A percentile compares a stretch with the other conserved stretches of the same genome.
phyloP scores from a whole-genome alignment of 257 asterid species.

The Solanum microdontum region DNA sequence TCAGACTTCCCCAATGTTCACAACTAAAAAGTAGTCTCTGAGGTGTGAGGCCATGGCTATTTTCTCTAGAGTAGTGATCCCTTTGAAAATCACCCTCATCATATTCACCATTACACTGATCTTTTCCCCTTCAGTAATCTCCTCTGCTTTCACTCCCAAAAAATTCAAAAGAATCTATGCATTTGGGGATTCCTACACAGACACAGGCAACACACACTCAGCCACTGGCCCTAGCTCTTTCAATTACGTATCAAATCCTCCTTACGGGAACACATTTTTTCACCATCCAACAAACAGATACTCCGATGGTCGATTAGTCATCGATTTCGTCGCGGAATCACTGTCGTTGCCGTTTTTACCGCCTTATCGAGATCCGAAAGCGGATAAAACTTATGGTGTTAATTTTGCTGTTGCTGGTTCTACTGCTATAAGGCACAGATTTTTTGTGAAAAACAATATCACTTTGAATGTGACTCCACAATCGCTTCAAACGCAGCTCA shows the following conservation, averaged over 20 bases:
- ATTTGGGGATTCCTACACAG: slow-evolving; percentile 88
- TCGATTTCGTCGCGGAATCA: slow-evolving; percentile 54
- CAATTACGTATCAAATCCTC: slow-evolving; percentile 62
- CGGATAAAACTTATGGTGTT: slow-evolving; percentile 27
- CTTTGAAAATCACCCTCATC: background rate
- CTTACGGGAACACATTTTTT: slow-evolving; percentile 75
- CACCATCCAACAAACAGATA: slow-evolving; percentile 83
- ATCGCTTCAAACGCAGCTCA: slow-evolving; percentile 50
- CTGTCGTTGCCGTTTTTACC: slow-evolving; percentile 54
- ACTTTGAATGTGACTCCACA: slow-evolving; percentile 50
- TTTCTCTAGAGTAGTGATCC: background rate
- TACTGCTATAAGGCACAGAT: slow-evolving; percentile 60
- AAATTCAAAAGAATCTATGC: slow-evolving; percentile 50
- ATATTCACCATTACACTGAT: background rate
- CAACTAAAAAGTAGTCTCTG: background rate
- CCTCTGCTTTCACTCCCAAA: background rate
- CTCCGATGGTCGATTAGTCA: slow-evolving; percentile 79
- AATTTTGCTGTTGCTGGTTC: slow-evolving; percentile 84
- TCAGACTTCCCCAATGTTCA: background rate
- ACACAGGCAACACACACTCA: slow-evolving; percentile 84
- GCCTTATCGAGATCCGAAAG: slow-evolving; percentile 31
- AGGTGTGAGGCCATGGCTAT: background rate
- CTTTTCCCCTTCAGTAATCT: background rate
- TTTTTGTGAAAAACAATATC: slow-evolving; percentile 41
- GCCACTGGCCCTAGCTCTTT: slow-evolving; percentile 56